Base-by-base conservation (phyloP, 495 filamentous ascomycete species). In the Penicillium silybi region DNA sequence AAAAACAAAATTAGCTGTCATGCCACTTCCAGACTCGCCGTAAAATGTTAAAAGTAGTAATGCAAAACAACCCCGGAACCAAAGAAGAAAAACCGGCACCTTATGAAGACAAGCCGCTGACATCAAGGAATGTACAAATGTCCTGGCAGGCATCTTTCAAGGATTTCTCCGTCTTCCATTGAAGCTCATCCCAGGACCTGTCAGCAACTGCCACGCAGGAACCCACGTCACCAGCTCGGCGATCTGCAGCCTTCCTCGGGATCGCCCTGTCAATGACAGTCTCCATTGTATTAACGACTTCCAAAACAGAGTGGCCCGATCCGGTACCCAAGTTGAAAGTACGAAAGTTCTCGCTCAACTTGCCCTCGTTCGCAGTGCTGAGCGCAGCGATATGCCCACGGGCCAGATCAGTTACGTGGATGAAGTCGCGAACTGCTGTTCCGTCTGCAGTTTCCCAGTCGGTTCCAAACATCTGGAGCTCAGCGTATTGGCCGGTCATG, bases 81-180 rank as follows among this genome's bases (percentile, higher is more conserved):
- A 49, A 48, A 32, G 22, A 27, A 41, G 29, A 42, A 50, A 6
- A 20, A 41, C 4, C 10, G 26, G 19, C 19, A 43, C 29, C 42
- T 57, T 57, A n/a, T 41, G 65, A 63, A 32, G 68, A 66, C 32
- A 72, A 43, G 15, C 65, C 66, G 49, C 68, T 70, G 37, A 72
- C 65, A 48, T 66, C 54, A 25, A 75, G 47, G 45, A 74, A 96
- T 59, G 84, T 85, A 85, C 90, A 95, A 49, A 96, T 77, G 67
- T 91, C 89, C 52, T 79, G 76, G 66, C 91, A 96, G 2, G 89
- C 88, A 65, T 92, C 80, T 66, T 89, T 87, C 58, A 96, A 73
- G 3, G 86, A 86, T 48, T 85, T 80, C 66, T 91, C 78, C 8
- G 91, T 91, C 75, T 89, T 90, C 91, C 91, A 96, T 16, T 82